These are phyloP conservation scores for Corylus americana DNA, from an alignment of 306 rosid genomes.

Conservation along the genomic window DNA sequence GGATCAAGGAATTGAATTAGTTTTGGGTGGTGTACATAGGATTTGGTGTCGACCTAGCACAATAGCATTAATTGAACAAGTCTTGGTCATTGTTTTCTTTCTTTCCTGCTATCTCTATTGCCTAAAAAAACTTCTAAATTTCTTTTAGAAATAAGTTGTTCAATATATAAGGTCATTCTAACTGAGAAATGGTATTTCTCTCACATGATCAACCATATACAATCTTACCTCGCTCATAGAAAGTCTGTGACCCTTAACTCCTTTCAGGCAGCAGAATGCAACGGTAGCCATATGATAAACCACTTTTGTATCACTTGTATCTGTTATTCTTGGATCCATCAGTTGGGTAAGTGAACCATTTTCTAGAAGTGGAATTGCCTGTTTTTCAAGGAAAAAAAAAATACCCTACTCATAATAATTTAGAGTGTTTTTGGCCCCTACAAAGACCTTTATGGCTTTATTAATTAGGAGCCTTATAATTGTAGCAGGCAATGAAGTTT, in stretches of 20 bases:
- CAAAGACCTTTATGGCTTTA: background rate
- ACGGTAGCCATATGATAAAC: constrained; percentile 28
- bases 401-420: background rate
- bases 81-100: no score
- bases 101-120: no score
- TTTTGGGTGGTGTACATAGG: background rate
- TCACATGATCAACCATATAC: background rate
- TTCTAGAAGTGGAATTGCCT: constrained; percentile 29
- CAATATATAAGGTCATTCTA: no score
- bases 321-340: constrained; percentile 33
- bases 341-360: constrained; percentile 18
- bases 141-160: no score
- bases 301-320: constrained; percentile 19
- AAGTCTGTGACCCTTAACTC: constrained; percentile 12
- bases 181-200: background rate
- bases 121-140: no score
- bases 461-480: background rate
- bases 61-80: no score
- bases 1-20: background rate
- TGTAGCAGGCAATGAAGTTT: background rate
- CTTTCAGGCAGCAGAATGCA: constrained; percentile 32
- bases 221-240: constrained; percentile 32
- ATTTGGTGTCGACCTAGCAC: no score
- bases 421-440: background rate
- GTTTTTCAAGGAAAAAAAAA: background rate